These are phyloP conservation scores for Leccinum olivaceoglutinosum DNA, from an alignment of 1,284 basidiomycete genomes.

Conservation along the genomic window DNA sequence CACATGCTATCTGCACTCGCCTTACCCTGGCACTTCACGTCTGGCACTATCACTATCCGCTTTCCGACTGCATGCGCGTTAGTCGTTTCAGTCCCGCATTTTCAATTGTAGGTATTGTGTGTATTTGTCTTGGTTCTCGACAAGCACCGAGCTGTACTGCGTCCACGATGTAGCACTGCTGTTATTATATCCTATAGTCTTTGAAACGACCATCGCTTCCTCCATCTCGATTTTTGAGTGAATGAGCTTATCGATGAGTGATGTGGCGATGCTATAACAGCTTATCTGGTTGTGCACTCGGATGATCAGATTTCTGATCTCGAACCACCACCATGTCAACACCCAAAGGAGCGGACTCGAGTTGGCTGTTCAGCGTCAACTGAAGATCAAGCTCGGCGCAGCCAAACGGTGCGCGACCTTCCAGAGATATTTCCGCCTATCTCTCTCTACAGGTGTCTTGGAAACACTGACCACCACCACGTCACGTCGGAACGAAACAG, in stretches of 20 bases:
- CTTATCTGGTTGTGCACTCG: constrained; percentile 1
- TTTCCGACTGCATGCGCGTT: constrained; percentile 20
- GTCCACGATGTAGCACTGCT: constrained; percentile 28
- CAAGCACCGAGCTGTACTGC: constrained; percentile 29
- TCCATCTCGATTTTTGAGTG: not conserved
- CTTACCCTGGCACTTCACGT: constrained; percentile 19
- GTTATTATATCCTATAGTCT: constrained; percentile 23
- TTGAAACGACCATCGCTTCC: constrained; percentile 20
- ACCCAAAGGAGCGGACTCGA: constrained; percentile 8
- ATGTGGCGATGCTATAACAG: not conserved
- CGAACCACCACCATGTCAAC: constrained; percentile 21
- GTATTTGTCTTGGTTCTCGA: constrained; percentile 27
- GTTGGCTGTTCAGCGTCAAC: constrained; percentile 51
- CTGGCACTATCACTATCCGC: constrained; percentile 23
- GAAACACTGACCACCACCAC: constrained; percentile 15
- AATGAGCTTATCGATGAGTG: constrained; percentile 12
- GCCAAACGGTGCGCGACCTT: constrained; percentile 56
- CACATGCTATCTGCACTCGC: constrained; percentile 15
- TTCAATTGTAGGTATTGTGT: constrained; percentile 30
- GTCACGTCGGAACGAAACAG: constrained; percentile 41
- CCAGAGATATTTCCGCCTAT: constrained; percentile 16
- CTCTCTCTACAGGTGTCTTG: constrained; percentile 5
- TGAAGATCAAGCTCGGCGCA: constrained; percentile 77
- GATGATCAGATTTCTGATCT: not conserved
- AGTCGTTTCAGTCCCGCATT: constrained; percentile 22